These are phyloP conservation scores for Fusarium albosuccineum DNA, from an alignment of 2,329 filamentous ascomycete species.

Conservation along the genomic window DNA sequence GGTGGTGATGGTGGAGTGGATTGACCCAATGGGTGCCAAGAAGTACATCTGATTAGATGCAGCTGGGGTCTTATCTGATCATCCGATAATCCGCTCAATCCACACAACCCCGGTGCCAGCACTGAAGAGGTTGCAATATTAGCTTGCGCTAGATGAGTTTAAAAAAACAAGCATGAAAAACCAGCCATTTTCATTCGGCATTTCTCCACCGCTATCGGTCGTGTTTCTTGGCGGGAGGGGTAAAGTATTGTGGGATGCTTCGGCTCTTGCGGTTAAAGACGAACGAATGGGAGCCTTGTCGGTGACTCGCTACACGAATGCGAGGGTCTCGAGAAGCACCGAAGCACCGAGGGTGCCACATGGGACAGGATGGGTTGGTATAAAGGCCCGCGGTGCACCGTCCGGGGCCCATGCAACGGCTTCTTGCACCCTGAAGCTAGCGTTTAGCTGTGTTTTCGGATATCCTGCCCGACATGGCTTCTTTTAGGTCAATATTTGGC, in stretches of 20 bases:
- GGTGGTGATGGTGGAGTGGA: conserved; percentile 4
- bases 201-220: conserved; percentile 16
- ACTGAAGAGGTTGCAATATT: conserved; percentile 21
- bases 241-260: conserved; percentile 6
- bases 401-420: conserved; percentile 3
- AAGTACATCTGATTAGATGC: conserved; percentile 48
- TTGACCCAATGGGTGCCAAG: conserved; percentile 34
- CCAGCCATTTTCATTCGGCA: conserved; percentile 10
- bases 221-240: conserved; percentile 13
- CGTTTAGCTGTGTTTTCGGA: background rate
- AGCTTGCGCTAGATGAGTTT: conserved; percentile 1
- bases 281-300: background rate
- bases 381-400: conserved; percentile 24
- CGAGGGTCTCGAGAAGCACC: background rate
- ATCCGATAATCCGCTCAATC: conserved; percentile 39
- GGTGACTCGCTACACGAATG: background rate
- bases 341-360: background rate
- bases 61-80: conserved; percentile 40
- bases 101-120: conserved; percentile 12
- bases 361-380: conserved; percentile 11
- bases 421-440: background rate
- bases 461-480: conserved; percentile 29
- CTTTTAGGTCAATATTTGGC: conserved; percentile 34
- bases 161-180: background rate
- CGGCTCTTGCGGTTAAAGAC: background rate